Percentiles rank a stretch among this genome's conserved stretches.
Conservation (phyloP, 2,329 filamentous ascomycete genomes). For the Penicillium corylophilum region DNA sequence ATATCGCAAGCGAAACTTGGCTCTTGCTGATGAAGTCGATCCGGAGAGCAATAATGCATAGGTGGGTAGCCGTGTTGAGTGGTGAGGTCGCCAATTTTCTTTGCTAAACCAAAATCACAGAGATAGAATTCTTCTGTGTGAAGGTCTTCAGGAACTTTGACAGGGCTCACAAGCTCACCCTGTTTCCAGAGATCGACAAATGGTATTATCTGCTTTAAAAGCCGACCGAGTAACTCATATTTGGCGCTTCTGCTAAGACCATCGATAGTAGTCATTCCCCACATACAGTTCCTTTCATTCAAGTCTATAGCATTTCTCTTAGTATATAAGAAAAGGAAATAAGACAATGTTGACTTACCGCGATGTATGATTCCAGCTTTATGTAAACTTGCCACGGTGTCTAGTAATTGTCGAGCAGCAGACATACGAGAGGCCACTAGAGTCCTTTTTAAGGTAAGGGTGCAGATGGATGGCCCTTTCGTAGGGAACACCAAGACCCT, state of each 20-base stretch:
- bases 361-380: background rate
- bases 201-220: background rate
- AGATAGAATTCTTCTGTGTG: slow-evolving; percentile 28
- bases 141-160: background rate
- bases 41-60: too few relatives aligned
- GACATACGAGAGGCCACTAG: background rate
- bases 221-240: background rate
- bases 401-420: background rate
- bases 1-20: slow-evolving; percentile 31
- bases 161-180: too few relatives aligned
- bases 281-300: background rate
- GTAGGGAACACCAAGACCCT: slow-evolving; percentile 22
- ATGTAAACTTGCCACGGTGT: background rate
- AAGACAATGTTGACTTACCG: background rate
- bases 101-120: slow-evolving; percentile 28
- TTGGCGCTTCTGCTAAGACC: background rate
- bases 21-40: slow-evolving; percentile 12
- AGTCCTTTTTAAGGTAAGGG: slow-evolving; percentile 1
- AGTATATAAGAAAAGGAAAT: background rate
- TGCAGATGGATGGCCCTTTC: slow-evolving; percentile 17
- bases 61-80: slow-evolving; percentile 10
- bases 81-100: slow-evolving; percentile 17
- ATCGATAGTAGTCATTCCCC: background rate
- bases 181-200: too few relatives aligned
- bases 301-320: background rate